A percentile compares a stretch with the other conserved stretches of the same genome.
phyloP scores from a whole-genome alignment of 768 basidiomycete species.

The Boletus pseudo-olivaceus region DNA sequence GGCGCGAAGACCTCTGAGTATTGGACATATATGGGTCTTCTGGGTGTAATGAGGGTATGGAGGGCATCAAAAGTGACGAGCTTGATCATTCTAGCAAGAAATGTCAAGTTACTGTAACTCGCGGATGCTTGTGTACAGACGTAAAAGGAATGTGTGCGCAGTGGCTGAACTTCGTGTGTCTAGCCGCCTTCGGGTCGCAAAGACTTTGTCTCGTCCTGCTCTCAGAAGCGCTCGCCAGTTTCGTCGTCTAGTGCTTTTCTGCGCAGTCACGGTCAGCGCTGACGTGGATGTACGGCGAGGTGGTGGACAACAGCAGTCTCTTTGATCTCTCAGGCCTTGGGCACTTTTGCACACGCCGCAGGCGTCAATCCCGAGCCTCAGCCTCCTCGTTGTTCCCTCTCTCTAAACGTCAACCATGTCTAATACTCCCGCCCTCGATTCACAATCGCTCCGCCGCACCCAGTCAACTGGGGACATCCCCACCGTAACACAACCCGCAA shows the following conservation, averaged over 20 bases:
- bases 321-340: slow-evolving; percentile 11
- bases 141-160: slow-evolving; percentile 8
- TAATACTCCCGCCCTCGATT: slow-evolving; percentile 24
- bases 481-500: slow-evolving; percentile 19
- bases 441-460: slow-evolving; percentile 33
- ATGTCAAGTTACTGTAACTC: background rate
- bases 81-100: slow-evolving; percentile 37
- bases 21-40: slow-evolving; percentile 62
- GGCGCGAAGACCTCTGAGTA: slow-evolving; percentile 62
- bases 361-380: slow-evolving; percentile 24
- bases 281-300: slow-evolving; percentile 17
- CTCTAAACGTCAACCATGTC: slow-evolving; percentile 28
- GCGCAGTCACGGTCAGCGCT: slow-evolving; percentile 16
- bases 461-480: slow-evolving; percentile 35
- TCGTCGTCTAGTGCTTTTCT: background rate
- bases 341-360: slow-evolving; percentile 25
- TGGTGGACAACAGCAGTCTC: slow-evolving; percentile 13
- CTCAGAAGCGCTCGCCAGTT: background rate
- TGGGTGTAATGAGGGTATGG: slow-evolving; percentile 70
- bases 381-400: slow-evolving; percentile 11
- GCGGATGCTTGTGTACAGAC: slow-evolving; percentile 13
- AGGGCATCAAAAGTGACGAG: slow-evolving; percentile 79
- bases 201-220: slow-evolving; percentile 14
- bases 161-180: background rate
- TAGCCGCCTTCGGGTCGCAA: background rate